phyloP scores from a whole-genome alignment of 352 stramenopile genomes.

The Globisporangium okanoganense region DNA sequence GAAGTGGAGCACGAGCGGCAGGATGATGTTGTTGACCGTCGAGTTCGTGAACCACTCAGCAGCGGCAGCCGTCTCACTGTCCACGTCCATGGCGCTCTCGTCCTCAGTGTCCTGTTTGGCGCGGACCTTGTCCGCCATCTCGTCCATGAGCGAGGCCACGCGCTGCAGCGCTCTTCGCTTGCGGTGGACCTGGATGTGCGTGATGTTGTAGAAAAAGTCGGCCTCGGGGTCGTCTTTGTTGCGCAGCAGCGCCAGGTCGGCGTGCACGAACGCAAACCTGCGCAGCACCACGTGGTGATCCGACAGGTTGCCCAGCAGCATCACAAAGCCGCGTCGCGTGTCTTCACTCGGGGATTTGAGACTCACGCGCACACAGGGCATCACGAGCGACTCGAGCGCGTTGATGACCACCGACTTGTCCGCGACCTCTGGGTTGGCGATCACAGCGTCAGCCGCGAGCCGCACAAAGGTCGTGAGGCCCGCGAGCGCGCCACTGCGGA shows the following conservation, averaged over 20 bases:
- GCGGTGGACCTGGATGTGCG: constrained; percentile 97
- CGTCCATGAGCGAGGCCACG: constrained; percentile 84
- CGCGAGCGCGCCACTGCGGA: constrained; percentile 67
- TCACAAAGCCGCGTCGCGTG: constrained; percentile 80
- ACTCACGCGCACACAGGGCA: constrained; percentile 84
- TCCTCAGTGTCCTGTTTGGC: constrained; percentile 10
- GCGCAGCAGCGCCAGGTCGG: constrained; percentile 62
- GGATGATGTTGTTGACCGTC: constrained; percentile 91
- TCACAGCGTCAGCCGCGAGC: constrained; percentile 32
- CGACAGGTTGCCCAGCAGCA: constrained; percentile 68
- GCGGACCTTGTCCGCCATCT: constrained; percentile 47
- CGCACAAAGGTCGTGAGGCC: constrained; percentile 52
- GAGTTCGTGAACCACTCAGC: constrained; percentile 72
- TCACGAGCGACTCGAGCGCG: constrained; percentile 84
- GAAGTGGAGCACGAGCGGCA: constrained; percentile 95
- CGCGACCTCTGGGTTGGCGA: constrained; percentile 12
- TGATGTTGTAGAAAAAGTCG: constrained; percentile 99
- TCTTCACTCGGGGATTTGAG: constrained; percentile 75
- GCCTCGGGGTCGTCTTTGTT: constrained; percentile 89
- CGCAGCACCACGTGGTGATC: constrained; percentile 35
- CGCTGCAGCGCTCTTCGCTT: constrained; percentile 90
- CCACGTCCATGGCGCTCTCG: constrained; percentile 19
- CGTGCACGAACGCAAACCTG: constrained; percentile 56
- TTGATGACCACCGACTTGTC: constrained; percentile 54
- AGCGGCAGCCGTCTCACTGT: neutral